Percentiles rank a stretch among this genome's conserved stretches.
phyloP scores from a whole-genome alignment of 2,329 filamentous ascomycete genomes.

The Calonectria hawksworthii region DNA sequence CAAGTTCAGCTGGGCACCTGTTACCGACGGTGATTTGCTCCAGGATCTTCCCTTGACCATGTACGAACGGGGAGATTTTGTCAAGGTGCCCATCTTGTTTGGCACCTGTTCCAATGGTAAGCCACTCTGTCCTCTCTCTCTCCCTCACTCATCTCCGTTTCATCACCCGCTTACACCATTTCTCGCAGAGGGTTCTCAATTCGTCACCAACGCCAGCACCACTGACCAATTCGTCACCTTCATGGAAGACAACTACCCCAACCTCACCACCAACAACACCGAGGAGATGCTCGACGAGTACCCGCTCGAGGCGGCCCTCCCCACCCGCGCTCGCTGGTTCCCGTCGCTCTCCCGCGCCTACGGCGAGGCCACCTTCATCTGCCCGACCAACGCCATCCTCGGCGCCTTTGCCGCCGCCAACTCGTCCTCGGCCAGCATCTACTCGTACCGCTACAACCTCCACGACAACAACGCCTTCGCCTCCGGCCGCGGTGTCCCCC shows the following conservation, averaged over 20 bases:
- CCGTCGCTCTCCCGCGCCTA: constrained; percentile 58
- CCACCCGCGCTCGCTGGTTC: constrained; percentile 60
- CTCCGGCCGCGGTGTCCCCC: constrained; percentile 61
- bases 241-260: constrained; percentile 63
- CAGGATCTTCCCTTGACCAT: constrained; percentile 57
- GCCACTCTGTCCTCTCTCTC: constrained; percentile 23
- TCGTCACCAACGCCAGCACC: constrained; percentile 56
- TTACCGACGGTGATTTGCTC: constrained; percentile 62
- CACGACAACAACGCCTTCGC: constrained; percentile 52
- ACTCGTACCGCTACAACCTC: constrained; percentile 66
- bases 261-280: constrained; percentile 53
- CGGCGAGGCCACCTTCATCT: constrained; percentile 62
- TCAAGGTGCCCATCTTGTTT: constrained; percentile 61
- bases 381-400: constrained; percentile 58
- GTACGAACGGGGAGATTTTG: constrained; percentile 56
- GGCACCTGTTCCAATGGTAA: constrained; percentile 60
- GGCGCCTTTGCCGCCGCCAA: constrained; percentile 45
- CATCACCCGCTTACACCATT: constrained; percentile 26
- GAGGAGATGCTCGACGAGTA: constrained; percentile 55
- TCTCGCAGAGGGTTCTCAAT: constrained; percentile 60
- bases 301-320: constrained; percentile 51
- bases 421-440: constrained; percentile 45
- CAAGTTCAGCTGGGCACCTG: constrained; percentile 66
- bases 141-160: too few relatives aligned
- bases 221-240: constrained; percentile 54